phyloP scores from a whole-genome alignment of 2,329 filamentous ascomycete species.

The Rutstroemia sp. region DNA sequence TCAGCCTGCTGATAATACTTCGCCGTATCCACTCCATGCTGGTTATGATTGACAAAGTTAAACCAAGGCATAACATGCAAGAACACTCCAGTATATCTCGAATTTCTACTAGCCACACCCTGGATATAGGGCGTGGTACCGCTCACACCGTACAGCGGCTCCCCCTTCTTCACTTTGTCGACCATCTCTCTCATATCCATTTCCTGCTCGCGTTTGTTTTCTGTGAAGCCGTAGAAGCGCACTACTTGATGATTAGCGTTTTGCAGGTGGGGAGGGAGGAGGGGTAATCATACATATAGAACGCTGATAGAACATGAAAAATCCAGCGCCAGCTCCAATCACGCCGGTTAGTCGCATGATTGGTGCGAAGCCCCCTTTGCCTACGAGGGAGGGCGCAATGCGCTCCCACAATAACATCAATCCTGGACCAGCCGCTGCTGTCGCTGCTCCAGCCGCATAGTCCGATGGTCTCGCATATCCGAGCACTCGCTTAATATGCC shows the following conservation, averaged over 20 bases:
- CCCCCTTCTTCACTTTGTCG: slow-evolving; percentile 83
- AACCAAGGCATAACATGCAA: slow-evolving; percentile 87
- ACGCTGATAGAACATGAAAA: slow-evolving; percentile 78
- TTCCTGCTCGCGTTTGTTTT: slow-evolving; percentile 86
- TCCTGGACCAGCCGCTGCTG: slow-evolving; percentile 65
- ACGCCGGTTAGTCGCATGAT: slow-evolving; percentile 73
- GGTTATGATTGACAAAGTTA: slow-evolving; percentile 94
- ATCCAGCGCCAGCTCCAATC: slow-evolving; percentile 68
- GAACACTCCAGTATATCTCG: slow-evolving; percentile 80
- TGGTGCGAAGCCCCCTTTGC: slow-evolving; percentile 72
- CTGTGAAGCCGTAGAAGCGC: slow-evolving; percentile 90
- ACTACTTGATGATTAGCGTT: slow-evolving; percentile 43
- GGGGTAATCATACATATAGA: slow-evolving; percentile 63
- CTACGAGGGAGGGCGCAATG: slow-evolving; percentile 76
- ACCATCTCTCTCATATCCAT: slow-evolving; percentile 99
- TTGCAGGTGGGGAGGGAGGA: neutral
- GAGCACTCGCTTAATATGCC: slow-evolving; percentile 86
- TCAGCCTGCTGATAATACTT: slow-evolving; percentile 98
- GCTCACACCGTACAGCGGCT: slow-evolving; percentile 81
- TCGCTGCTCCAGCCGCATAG: slow-evolving; percentile 62
- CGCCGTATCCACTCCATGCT: slow-evolving; percentile 92
- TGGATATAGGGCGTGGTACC: slow-evolving; percentile 81
- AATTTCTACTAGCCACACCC: slow-evolving; percentile 86
- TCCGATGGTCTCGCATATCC: slow-evolving; percentile 81
- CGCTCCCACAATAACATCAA: slow-evolving; percentile 75